These are phyloP conservation scores for Priceomyces haplophilus DNA, from an alignment of 805 yeast species.

Conservation along the genomic window DNA sequence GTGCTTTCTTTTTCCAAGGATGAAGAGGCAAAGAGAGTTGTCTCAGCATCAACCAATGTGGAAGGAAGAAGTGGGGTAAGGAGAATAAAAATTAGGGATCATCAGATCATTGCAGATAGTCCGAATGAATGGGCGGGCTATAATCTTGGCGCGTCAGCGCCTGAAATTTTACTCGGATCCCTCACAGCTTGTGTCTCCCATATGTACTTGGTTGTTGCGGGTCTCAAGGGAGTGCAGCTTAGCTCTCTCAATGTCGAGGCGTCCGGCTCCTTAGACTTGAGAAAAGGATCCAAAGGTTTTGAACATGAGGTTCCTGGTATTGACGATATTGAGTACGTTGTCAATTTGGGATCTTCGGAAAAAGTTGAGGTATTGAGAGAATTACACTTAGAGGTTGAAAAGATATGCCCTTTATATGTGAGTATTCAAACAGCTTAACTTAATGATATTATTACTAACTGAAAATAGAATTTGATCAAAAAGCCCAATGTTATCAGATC, in stretches of 20 bases:
- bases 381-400: background rate
- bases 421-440: background rate
- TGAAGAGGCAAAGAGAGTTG: background rate
- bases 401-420: background rate
- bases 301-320: background rate
- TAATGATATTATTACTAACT: background rate
- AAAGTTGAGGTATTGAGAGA: background rate
- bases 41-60: background rate
- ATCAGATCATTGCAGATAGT: constrained; percentile 2
- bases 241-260: background rate
- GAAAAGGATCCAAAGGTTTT: background rate
- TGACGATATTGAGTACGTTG: background rate
- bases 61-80: constrained; percentile 3
- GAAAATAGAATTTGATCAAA: background rate
- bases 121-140: background rate
- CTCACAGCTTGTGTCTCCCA: background rate
- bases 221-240: background rate
- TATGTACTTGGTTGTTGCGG: background rate
- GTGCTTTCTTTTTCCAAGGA: background rate
- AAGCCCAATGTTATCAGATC: background rate
- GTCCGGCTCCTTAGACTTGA: background rate
- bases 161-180: constrained; percentile 1
- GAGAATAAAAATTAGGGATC: constrained; percentile 1
- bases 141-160: background rate
- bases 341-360: background rate